A percentile compares a stretch with the other conserved stretches of the same genome.
These are phyloP conservation scores for Xylaria sp. DNA, from an alignment of 495 filamentous ascomycete species.

Conservation along the genomic window DNA sequence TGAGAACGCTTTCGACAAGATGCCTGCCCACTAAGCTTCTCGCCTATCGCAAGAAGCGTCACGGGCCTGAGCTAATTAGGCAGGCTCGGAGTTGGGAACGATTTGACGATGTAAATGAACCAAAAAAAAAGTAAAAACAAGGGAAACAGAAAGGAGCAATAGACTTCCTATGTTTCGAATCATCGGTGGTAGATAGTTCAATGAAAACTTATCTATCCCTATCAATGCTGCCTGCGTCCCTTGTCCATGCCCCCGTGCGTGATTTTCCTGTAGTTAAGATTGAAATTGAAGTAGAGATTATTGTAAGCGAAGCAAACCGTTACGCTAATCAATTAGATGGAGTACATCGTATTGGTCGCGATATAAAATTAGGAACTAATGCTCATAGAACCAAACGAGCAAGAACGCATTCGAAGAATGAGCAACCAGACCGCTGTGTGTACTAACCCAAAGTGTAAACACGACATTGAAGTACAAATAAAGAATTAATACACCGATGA, in stretches of 20 bases:
- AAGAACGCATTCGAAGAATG: no score
- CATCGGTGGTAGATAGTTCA: slow-evolving; percentile 23
- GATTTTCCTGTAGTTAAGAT: not conserved
- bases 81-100: not conserved
- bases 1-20: slow-evolving; percentile 50
- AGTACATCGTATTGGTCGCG: not conserved
- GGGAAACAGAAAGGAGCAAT: slow-evolving; percentile 21
- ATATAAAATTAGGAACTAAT: not conserved
- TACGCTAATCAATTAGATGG: not conserved
- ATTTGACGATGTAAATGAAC: slow-evolving; percentile 3
- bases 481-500: no score
- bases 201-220: slow-evolving; percentile 18
- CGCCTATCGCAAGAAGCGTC: not conserved
- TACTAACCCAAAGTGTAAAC: no score
- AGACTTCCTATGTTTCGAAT: slow-evolving; percentile 28
- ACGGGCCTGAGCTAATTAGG: not conserved
- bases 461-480: no score
- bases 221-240: not conserved
- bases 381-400: not conserved
- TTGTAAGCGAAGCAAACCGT: not conserved
- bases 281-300: not conserved
- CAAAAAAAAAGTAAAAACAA: slow-evolving; percentile 20
- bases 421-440: not conserved
- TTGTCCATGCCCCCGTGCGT: not conserved
- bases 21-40: slow-evolving; percentile 24